phyloP scores from a whole-genome alignment of 306 rosid species.

The Fragaria vesca region DNA sequence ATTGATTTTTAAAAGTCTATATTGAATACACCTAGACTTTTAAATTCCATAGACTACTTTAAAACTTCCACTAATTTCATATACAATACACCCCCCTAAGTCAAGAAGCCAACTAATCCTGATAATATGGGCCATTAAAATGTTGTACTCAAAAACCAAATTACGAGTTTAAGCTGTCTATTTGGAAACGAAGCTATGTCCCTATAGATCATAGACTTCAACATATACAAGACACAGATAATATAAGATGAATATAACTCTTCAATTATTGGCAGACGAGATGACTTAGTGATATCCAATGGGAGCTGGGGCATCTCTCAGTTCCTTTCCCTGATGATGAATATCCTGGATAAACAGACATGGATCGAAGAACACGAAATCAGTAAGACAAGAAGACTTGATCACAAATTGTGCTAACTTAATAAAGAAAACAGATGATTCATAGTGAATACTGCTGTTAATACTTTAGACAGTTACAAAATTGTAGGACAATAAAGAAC shows the following conservation, averaged over 20 bases:
- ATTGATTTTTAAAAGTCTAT: too few relatives aligned
- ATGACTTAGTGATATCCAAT: slow-evolving; percentile 52
- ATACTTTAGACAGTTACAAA: neutral
- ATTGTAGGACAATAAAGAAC: neutral
- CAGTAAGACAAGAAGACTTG: neutral
- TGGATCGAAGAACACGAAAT: neutral
- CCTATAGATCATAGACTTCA: neutral
- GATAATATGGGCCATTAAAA: neutral
- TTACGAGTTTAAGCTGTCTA: neutral
- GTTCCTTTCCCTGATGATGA: slow-evolving; percentile 63
- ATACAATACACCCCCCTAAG: too few relatives aligned
- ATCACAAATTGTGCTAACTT: neutral
- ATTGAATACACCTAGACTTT: too few relatives aligned
- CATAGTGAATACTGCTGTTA: neutral
- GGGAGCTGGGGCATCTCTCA: slow-evolving; percentile 78
- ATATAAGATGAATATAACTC: neutral
- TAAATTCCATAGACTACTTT: too few relatives aligned
- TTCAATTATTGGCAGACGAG: neutral
- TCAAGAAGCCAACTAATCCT: neutral
- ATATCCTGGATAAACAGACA: slow-evolving; percentile 52
- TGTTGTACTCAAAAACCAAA: neutral
- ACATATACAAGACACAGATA: neutral
- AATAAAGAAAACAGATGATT: neutral
- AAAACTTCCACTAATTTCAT: too few relatives aligned
- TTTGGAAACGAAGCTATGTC: neutral